Base-by-base conservation (phyloP, 1,284 basidiomycete species). In the Cryptococcus floricola region DNA sequence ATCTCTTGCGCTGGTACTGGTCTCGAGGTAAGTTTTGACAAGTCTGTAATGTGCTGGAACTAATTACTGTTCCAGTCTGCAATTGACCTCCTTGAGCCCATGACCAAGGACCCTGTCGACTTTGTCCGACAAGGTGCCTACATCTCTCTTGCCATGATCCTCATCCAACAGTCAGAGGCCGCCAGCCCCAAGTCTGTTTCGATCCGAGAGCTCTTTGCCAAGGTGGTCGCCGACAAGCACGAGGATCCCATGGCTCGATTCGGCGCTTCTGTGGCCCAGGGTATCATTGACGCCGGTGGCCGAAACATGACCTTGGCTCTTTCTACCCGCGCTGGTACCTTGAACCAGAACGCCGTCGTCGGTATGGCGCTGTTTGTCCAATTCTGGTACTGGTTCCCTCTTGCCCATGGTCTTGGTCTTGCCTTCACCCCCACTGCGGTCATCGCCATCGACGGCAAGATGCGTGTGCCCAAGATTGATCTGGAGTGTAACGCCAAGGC, bases 341-440 rank as follows among this genome's bases (percentile, higher is more conserved):
- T 74, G 39, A 93, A 96, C 74, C 93, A 91, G 65, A 89, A 84
- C 55, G 91, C 93, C 3, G 90, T 97, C 60, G 91, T 97, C 41
- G 94, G 94, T 28, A 93, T 97, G 89, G 86, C 88, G 16, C 77
- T 98, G 69, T 98, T 98, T 80, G 91, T 88, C 68, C 94, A 98
- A 75, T 97, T 97, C 79, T 98, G 94, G 94, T 97, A 97, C 75
- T 98, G 94, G 94, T 98, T 93, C 78, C 94, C 94, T 38, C 80
- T 97, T 28, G 91, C 92, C n/a, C 93, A 96, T 70, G 92, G 89
- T 65, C 87, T 90, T 16, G 89, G 87, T 66, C 80, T 98, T 62
- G 87, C 92, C 1, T 96, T 98, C 76, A 87, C 90, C 60, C 92
- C 94, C 3, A 97, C 94, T 13, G 91, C 88, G 12, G 87, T 97